Evolutionary conservation across 495 filamentous ascomycete species (phyloP), one percentile per base, ranked within the genome.

Genomic region (Xylaria acuta): DNA sequence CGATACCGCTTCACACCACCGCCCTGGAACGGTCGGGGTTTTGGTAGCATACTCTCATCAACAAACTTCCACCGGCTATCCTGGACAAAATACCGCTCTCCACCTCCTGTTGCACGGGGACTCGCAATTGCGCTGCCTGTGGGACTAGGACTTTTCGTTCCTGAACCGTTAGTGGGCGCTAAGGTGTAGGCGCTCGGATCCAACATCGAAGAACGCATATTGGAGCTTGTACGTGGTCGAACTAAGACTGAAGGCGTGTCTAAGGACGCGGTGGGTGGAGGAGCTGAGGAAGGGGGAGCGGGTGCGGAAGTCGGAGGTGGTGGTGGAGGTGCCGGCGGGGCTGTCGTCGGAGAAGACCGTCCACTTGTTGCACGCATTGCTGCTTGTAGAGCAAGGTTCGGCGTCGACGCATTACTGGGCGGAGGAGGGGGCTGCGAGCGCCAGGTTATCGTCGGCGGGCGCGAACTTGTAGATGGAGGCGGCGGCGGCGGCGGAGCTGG

Each of bases 21-120:
- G 3, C 93, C 92, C 9, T 84, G 79, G 77, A 96, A 98, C 3
- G 90, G 88, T 70, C 95, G 86, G 54, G 96, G 95, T 76, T 93
- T 95, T 2, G 96, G 94, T 25, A 99, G 84, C 73, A 93, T 86
- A 43, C 87, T 88, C 69, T 98, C 95, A 40, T 89, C 86, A 75
- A 93, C 90, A 80, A 98, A 99, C 75, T 91, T 93, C 90, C 93
- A 99, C 76, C 95, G 86, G 69, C 84, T 77, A 80, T 99, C 95
- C 59, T 97, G 89, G 56, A 99, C 90, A 3, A 85, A 82, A 63
- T 90, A 81, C 3, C 82, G 81, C 47, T 84, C 86, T 47, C 82
- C 80, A 38, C 81, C 84, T 53, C 79, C 69, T 41, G 80, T 79
- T 49, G 79, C 76, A 9, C 70, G 73, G 22, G 78, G 71, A 41